Percentiles rank a stretch among this genome's conserved stretches.
These are phyloP conservation scores for Pseudogymnoascus sp. DNA, from an alignment of 2,329 filamentous ascomycete species.

Conservation along the genomic window DNA sequence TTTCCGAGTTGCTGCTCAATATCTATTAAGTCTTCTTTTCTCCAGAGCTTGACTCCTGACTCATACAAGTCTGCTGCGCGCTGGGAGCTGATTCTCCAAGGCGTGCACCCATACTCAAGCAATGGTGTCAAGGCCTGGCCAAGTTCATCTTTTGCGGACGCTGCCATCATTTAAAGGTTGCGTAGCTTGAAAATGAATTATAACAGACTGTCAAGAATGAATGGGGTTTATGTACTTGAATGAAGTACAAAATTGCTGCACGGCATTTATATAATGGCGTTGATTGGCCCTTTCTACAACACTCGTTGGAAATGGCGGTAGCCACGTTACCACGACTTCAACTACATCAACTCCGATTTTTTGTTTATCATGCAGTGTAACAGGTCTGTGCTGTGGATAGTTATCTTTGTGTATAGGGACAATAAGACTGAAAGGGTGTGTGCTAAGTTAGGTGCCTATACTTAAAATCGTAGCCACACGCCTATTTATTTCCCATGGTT, in stretches of 20 bases:
- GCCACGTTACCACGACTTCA: too few relatives aligned
- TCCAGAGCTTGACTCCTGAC: slow-evolving; percentile 21
- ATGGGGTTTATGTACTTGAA: neutral
- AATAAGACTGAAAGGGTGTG: neutral
- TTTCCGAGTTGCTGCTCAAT: slow-evolving; percentile 23
- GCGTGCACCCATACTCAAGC: slow-evolving; percentile 16
- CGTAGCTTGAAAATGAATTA: neutral
- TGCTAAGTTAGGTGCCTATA: neutral
- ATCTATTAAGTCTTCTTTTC: slow-evolving; percentile 18
- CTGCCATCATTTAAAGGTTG: neutral
- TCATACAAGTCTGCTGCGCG: slow-evolving; percentile 19
- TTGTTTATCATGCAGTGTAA: too few relatives aligned
- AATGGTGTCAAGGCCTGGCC: slow-evolving; percentile 23
- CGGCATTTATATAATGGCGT: neutral
- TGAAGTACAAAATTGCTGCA: neutral
- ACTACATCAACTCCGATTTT: too few relatives aligned
- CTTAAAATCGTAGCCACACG: neutral
- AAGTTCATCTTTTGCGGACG: neutral
- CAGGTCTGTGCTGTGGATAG: neutral
- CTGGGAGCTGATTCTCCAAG: slow-evolving; percentile 17
- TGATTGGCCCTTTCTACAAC: neutral
- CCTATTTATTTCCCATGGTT: neutral
- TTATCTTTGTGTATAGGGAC: neutral
- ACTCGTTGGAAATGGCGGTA: too few relatives aligned
- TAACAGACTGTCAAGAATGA: neutral